Evolutionary conservation across 768 basidiomycete species (phyloP), one percentile per base, ranked within the genome.

Genomic region (Leucocoprinus sp.): DNA sequence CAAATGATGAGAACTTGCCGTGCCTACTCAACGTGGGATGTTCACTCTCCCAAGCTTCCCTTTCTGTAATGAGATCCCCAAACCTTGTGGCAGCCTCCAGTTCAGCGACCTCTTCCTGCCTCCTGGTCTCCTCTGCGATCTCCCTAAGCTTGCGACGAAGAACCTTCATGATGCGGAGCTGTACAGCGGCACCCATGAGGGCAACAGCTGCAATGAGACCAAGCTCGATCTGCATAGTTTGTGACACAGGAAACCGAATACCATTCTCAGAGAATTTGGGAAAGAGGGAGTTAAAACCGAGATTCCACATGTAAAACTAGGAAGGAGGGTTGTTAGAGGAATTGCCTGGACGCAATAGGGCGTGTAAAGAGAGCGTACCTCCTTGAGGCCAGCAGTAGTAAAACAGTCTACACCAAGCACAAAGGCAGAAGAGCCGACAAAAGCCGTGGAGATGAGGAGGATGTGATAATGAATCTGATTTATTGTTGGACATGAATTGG

Each of bases 271-370:
- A 65, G 54, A 81, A 92, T 55, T 85, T 87, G 8, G 86, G 80
- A 62, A 93, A 97, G 22, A 97, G 64, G 4, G 67, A 56, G 2
- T 67, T 72, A 66, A 93, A 96, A 31, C 95, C 95, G 42, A 98
- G 69, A 60, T 96, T 98, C 82, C 87, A 96, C 41, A 96, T 70
- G 64, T 96, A 97, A 66, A 96, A 96, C 89, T 95, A 42, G n/a
- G 22, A 42, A 17, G 27, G 42, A 31, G n/a, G n/a, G n/a, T n/a
- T n/a, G n/a, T 23, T 40, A 55, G 31, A 11, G 11, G 26, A 14
- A 39, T 34, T 31, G 43, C 37, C 41, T 42, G 50, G 48, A 42
- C 42, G 35, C 37, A 44, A 36, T 40, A 42, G 40, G 36, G 28
- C 33, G 34, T 27, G 45, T 28, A 40, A 52, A 51, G 42, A 40